These are phyloP conservation scores for Betula pendula DNA, from an alignment of 306 rosid species.

Conservation along the genomic window DNA sequence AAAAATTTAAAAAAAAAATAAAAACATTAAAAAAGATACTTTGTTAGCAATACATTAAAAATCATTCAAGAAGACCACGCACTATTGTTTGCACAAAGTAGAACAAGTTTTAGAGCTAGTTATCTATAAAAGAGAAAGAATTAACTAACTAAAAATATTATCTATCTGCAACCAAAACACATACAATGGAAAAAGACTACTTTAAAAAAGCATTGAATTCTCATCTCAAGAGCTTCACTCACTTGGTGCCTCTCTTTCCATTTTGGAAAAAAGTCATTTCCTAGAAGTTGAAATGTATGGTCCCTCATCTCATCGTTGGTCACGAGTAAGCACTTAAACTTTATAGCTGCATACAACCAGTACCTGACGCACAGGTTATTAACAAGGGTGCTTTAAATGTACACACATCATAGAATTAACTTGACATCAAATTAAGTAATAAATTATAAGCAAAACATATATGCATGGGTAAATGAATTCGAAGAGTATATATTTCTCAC, in stretches of 20 bases:
- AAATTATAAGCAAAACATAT: not conserved
- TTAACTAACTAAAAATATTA: not conserved
- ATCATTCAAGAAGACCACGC: slow-evolving; percentile 2
- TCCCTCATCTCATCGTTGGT: slow-evolving; percentile 98
- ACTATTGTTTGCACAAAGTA: slow-evolving; percentile 1
- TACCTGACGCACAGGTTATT: slow-evolving; percentile 77
- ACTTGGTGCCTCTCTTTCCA: slow-evolving; percentile 99
- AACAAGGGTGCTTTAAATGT: slow-evolving; percentile 32
- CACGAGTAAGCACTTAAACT: slow-evolving; percentile 83
- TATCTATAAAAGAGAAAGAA: not conserved
- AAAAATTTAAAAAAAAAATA: slow-evolving; percentile 29
- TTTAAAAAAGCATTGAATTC: slow-evolving; percentile 9
- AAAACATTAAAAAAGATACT: slow-evolving; percentile 24
- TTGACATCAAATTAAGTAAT: not conserved
- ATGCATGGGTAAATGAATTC: slow-evolving; percentile 7
- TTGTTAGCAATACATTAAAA: slow-evolving; percentile 24
- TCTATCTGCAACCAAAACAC: not conserved
- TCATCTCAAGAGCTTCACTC: slow-evolving; percentile 33
- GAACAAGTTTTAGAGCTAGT: slow-evolving; percentile 13
- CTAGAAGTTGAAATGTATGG: slow-evolving; percentile 86
- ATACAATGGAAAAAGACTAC: not conserved
- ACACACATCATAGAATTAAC: slow-evolving; percentile 8
- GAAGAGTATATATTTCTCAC: slow-evolving; percentile 45
- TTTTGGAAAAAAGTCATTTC: slow-evolving; percentile 90
- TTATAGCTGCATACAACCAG: slow-evolving; percentile 98